These are phyloP conservation scores for Craspedostauros australis DNA, from an alignment of 108 stramenopile species.

Conservation along the genomic window DNA sequence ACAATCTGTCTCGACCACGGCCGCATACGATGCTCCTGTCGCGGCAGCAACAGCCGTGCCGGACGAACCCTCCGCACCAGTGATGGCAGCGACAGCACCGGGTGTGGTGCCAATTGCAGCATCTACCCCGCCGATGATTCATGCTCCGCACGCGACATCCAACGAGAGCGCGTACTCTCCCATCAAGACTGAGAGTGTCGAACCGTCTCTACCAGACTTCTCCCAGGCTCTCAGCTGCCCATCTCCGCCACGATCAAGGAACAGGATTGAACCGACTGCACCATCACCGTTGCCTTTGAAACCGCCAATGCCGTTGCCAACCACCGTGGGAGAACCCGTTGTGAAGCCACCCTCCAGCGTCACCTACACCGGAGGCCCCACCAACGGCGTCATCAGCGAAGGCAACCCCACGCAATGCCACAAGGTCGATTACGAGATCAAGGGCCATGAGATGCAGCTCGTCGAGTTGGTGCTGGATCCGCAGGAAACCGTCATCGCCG, in stretches of 20 bases:
- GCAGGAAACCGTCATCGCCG: slow-evolving; percentile 62
- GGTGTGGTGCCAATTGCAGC: too few species aligned
- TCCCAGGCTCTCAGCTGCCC: slow-evolving; percentile 5
- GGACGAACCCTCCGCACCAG: too few species aligned
- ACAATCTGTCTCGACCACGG: too few species aligned
- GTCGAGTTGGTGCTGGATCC: slow-evolving; percentile 33
- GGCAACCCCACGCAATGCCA: slow-evolving; percentile 20
- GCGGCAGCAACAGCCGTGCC: too few species aligned
- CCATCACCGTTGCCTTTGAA: background rate
- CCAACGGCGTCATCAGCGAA: slow-evolving; percentile 12
- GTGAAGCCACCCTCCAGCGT: slow-evolving; percentile 1
- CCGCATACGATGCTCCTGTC: too few species aligned
- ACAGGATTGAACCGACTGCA: background rate
- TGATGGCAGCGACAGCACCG: too few species aligned
- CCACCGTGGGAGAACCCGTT: background rate
- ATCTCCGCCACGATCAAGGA: background rate
- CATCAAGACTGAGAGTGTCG: too few species aligned
- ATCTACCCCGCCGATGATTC: too few species aligned
- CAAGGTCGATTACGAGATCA: slow-evolving; percentile 30
- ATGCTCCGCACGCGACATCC: too few species aligned
- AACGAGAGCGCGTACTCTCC: too few species aligned
- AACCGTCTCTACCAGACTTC: slow-evolving; percentile 6
- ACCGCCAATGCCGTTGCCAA: too few species aligned
- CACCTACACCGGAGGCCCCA: slow-evolving; percentile 11
- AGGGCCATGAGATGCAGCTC: slow-evolving; percentile 26